Evolutionary conservation across 2,329 filamentous ascomycete species (phyloP), one percentile per base, ranked within the genome.

Genomic region (Chalaropsis thielavioides): DNA sequence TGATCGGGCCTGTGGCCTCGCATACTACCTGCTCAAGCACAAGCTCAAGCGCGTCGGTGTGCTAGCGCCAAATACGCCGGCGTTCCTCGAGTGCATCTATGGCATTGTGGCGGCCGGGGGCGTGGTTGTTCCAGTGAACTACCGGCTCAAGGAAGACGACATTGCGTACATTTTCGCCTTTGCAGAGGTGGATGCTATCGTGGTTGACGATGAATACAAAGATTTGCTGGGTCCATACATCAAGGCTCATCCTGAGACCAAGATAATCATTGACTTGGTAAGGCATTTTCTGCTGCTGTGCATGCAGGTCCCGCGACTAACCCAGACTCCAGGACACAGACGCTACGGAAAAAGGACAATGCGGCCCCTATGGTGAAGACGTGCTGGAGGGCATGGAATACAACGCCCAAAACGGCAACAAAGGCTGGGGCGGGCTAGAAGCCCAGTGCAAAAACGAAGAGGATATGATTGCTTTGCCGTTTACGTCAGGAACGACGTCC

Each of bases 401-500:
- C 73, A 94, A 97, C 73, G 73, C 73, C 1, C 76, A 81, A n/a
- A 81, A 77, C 5, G 89, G 88, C 1, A 73, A 72, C 35, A 81
- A 82, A 61, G 90, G 89, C 24, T 99, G 94, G 92, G 80, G 79
- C 15, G 89, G 83, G 0, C 80, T 97, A 27, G 81, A 89, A 68
- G 80, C 83, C 1, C 86, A 91, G 69, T 82, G 82, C 2, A 77
- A 80, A 0, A 81, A 90, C 70, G 94, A 99, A 73, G 87, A 96
- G 69, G 85, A 84, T 67, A 81, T 90, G 69, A 81, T 97, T 67
- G 90, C 92, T 2, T 84, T 99, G 64, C 90, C 92, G 0, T 97
- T 97, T 74, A 99, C 94, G 0, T 94, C 88, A 35, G 92, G 92
- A 3, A 97, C 94, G 0, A 97, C 94, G 0, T 91, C 92, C 0